These are phyloP conservation scores for Xylariomycetidae sp. DNA, from an alignment of 2,329 filamentous ascomycete species.

Conservation along the genomic window DNA sequence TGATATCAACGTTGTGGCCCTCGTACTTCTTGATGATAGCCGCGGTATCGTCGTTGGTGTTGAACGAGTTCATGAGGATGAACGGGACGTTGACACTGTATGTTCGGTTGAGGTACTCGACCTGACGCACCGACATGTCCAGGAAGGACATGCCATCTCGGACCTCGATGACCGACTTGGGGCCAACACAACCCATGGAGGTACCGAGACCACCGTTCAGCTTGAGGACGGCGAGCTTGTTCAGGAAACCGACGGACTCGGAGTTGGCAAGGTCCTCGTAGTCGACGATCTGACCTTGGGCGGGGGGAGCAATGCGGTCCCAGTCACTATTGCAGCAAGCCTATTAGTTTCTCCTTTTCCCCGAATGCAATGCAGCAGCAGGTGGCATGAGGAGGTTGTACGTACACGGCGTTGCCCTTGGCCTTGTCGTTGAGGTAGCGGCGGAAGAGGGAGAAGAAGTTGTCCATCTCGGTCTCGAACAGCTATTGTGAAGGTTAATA, in stretches of 20 bases:
- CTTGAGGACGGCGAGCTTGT: conserved; percentile 97
- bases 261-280: conserved; percentile 87
- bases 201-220: conserved; percentile 98
- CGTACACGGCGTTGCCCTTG: conserved; percentile 84
- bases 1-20: conserved; percentile 98
- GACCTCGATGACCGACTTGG: conserved; percentile 99
- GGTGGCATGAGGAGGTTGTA: conserved; percentile 17
- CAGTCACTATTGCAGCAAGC: conserved; percentile 64
- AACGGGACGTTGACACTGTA: conserved; percentile 97
- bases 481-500: conserved; percentile 45
- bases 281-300: conserved; percentile 88
- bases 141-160: conserved; percentile 99
- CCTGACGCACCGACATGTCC: conserved; percentile 95
- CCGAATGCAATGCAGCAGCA: neutral
- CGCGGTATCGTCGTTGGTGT: conserved; percentile 95
- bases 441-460: conserved; percentile 98
- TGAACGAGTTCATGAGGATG: conserved; percentile 99
- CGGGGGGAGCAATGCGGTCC: conserved; percentile 93
- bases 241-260: conserved; percentile 88
- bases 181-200: conserved; percentile 98
- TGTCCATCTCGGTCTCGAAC: conserved; percentile 99
- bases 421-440: conserved; percentile 98
- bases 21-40: conserved; percentile 99
- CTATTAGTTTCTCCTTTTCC: conserved; percentile 3
- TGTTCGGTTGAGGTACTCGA: conserved; percentile 97